Base-by-base conservation (phyloP, 306 rosid species). In the Cucumis hystrix region DNA sequence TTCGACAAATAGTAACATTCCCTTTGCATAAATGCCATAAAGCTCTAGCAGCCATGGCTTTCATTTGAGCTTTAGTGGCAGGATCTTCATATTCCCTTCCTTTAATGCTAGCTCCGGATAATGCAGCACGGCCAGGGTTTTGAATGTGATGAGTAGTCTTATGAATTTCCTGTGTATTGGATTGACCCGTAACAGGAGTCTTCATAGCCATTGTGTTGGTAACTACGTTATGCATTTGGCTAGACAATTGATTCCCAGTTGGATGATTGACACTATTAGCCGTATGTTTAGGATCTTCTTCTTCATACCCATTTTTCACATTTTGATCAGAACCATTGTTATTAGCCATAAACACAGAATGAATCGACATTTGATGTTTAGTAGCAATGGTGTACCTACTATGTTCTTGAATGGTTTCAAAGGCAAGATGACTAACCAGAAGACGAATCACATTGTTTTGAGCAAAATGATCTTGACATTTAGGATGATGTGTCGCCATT, bases 381-480 rank as follows among this genome's bases (percentile, higher is more conserved):
- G 54, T 76, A 3, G 78, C 62, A 61, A 91, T 85, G 10, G 84
- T 35, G 51, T 91, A 91, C 79, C 86, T 89, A 37, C 95, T 91
- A 13, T 91, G 97, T 21, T 91, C 97, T 73, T 88, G 91, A 76
- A 91, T 91, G 6, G 95, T 91, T 45, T 91, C 97, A 3, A 91
- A 91, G 0, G 95, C 97, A 0, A 91, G 88, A 77, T 89, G 97
- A 75, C 97, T 89, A 6, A 89, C 95, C 1, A 91, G 91, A 81
- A 88, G 77, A 3, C 95, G 80, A 8, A 89, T 89, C 2, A 85
- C 92, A 12, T 91, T 88, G 83, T 89, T 89, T 57, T 91, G 97
- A 0, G 92, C 85, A 39, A 91, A 91, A 16, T 89, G 91, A 9
- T 91, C 97, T 56, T 89, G 97, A 23, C 95, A 91, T 85, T 91